These are phyloP conservation scores for Mucor indicus DNA, from an alignment of 371 early-diverging fungal genomes.

Conservation along the genomic window DNA sequence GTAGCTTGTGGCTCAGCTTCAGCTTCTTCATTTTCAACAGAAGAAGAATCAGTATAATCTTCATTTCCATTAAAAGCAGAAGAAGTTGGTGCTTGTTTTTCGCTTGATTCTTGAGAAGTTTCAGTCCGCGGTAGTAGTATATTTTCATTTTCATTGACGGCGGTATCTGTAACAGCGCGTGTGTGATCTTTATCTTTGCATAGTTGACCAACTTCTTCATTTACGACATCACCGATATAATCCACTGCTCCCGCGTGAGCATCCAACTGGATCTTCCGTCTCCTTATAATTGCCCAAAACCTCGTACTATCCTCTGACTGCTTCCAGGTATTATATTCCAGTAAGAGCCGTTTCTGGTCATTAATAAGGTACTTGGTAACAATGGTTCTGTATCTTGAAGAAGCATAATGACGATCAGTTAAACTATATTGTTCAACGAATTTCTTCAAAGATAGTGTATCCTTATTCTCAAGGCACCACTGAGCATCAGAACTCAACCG, in stretches of 20 bases:
- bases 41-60: constrained; percentile 6
- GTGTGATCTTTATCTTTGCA: constrained; percentile 9
- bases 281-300: constrained; percentile 9
- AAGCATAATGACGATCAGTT: constrained; percentile 5
- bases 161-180: constrained; percentile 1
- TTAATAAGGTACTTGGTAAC: constrained; percentile 8
- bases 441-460: constrained; percentile 1
- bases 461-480: constrained; percentile 1
- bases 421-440: constrained; percentile 2
- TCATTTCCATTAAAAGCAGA: constrained; percentile 10
- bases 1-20: constrained; percentile 7
- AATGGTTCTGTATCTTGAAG: constrained; percentile 10
- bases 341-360: constrained; percentile 11
- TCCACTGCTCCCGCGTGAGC: constrained; percentile 10
- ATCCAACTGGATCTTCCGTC: constrained; percentile 5
- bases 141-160: constrained; percentile 11
- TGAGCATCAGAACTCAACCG: constrained; percentile 4
- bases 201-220: constrained; percentile 10
- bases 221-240: constrained; percentile 5
- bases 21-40: constrained; percentile 6
- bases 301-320: constrained; percentile 10
- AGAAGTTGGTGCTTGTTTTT: constrained; percentile 8
- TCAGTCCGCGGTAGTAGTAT: constrained; percentile 6
- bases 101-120: constrained; percentile 9
- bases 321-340: constrained; percentile 13